Conservation (phyloP, 495 filamentous ascomycete species). For the Massariosphaeria phaeospora region DNA sequence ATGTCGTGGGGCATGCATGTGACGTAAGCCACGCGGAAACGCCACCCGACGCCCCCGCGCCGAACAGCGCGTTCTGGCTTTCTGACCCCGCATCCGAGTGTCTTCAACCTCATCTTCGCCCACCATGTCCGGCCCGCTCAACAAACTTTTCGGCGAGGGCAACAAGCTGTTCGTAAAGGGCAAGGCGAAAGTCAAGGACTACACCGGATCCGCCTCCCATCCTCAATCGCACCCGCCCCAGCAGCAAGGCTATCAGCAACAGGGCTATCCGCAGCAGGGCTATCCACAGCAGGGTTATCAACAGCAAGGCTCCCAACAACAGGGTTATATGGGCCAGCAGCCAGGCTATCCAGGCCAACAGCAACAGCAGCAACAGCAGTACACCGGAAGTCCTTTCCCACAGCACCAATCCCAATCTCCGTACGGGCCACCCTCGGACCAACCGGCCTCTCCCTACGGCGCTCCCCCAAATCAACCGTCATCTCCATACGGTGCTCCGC, state of each 20-base stretch:
- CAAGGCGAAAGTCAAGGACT: constrained; percentile 30
- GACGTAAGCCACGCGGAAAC: background rate
- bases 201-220: background rate
- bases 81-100: background rate
- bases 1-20: background rate
- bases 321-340: constrained; percentile 1
- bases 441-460: background rate
- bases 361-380: constrained; percentile 3
- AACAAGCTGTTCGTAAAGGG: constrained; percentile 30
- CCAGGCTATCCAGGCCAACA: background rate
- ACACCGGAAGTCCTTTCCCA: background rate
- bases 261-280: constrained; percentile 3
- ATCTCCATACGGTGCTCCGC: too few relatives aligned
- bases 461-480: constrained; percentile 3
- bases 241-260: background rate
- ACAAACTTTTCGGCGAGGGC: constrained; percentile 28
- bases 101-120: background rate
- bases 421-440: background rate
- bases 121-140: constrained; percentile 10
- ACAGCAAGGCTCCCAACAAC: background rate
- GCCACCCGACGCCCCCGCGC: background rate
- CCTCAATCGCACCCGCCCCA: constrained; percentile 1
- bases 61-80: background rate
- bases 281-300: background rate
- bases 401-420: background rate